These are phyloP conservation scores for Caloboletus firmus DNA, from an alignment of 1,284 basidiomycete genomes.

Conservation along the genomic window DNA sequence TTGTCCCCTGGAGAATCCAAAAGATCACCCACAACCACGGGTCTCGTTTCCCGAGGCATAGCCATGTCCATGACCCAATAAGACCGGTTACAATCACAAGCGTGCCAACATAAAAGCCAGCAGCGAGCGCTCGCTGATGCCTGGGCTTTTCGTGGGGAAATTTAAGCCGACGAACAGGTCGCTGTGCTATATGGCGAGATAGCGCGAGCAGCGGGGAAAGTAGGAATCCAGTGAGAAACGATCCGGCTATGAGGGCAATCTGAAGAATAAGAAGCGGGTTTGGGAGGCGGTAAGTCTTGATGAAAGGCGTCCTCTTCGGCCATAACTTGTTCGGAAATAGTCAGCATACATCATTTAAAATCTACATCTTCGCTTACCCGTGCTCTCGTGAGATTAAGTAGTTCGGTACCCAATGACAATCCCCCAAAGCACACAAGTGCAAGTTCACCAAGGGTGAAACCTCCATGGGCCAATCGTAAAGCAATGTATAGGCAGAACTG, in stretches of 20 bases:
- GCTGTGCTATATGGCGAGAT: slow-evolving; percentile 89
- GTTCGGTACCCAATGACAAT: slow-evolving; percentile 84
- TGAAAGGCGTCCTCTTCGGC: slow-evolving; percentile 78
- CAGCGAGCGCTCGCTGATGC: slow-evolving; percentile 82
- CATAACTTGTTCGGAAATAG: slow-evolving; percentile 56
- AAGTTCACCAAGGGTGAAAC: slow-evolving; percentile 94
- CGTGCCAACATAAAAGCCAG: slow-evolving; percentile 82
- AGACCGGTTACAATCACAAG: slow-evolving; percentile 78
- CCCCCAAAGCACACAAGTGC: slow-evolving; percentile 86
- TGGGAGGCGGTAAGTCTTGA: slow-evolving; percentile 91
- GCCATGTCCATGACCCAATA: slow-evolving; percentile 91
- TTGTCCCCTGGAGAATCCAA: slow-evolving; percentile 73
- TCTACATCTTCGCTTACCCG: slow-evolving; percentile 51
- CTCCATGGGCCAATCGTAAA: slow-evolving; percentile 85
- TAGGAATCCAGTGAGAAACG: slow-evolving; percentile 88
- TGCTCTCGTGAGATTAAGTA: slow-evolving; percentile 78
- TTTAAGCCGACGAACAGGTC: slow-evolving; percentile 84
- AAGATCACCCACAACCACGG: slow-evolving; percentile 88
- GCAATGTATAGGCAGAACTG: slow-evolving; percentile 91
- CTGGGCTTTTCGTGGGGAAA: slow-evolving; percentile 87
- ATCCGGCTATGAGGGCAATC: slow-evolving; percentile 90
- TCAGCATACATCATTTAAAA: slow-evolving; percentile 6
- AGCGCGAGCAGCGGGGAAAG: slow-evolving; percentile 94
- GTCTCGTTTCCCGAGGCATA: slow-evolving; percentile 82
- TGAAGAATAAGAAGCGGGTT: slow-evolving; percentile 93